A percentile compares a stretch with the other conserved stretches of the same genome.
These are phyloP conservation scores for Kandelia obovata DNA, from an alignment of 345 rosid species.

Conservation along the genomic window DNA sequence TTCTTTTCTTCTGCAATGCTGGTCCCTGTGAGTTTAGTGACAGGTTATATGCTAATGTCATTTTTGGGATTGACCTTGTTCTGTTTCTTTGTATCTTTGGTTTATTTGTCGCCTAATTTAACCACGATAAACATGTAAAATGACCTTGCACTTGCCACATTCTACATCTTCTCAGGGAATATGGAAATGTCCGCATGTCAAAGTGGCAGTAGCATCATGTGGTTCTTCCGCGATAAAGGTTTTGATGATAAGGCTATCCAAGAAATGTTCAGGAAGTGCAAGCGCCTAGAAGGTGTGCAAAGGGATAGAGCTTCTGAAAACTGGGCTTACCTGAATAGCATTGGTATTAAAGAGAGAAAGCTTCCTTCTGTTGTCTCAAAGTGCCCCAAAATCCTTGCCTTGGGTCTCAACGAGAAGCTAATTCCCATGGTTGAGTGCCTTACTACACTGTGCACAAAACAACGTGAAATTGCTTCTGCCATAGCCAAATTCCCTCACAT, in stretches of 20 bases:
- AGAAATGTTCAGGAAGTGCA: conserved; percentile 60
- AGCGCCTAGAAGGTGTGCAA: conserved; percentile 51
- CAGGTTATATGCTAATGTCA: too few relatives aligned
- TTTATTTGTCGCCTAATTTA: too few relatives aligned
- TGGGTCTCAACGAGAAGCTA: conserved; percentile 58
- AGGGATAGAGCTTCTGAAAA: conserved; percentile 62
- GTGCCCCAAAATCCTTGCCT: conserved; percentile 70
- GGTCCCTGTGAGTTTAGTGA: too few relatives aligned
- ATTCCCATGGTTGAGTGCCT: conserved; percentile 71
- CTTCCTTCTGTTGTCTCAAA: conserved; percentile 56
- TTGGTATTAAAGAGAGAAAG: conserved; percentile 69
- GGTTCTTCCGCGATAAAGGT: conserved; percentile 67
- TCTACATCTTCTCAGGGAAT: conserved; percentile 14
- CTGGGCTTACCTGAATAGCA: conserved; percentile 56
- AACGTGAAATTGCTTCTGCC: conserved; percentile 59
- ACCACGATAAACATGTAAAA: too few relatives aligned
- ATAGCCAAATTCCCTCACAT: conserved; percentile 66
- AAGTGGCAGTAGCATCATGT: conserved; percentile 46
- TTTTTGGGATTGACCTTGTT: too few relatives aligned
- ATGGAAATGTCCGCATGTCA: conserved; percentile 48
- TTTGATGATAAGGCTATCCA: conserved; percentile 51
- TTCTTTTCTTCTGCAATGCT: too few relatives aligned
- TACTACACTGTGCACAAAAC: conserved; percentile 45
- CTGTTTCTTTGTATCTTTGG: too few relatives aligned
- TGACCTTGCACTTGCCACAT: neutral